phyloP scores from a whole-genome alignment of 305 asterid genomes.

The Fraxinus velutina region DNA sequence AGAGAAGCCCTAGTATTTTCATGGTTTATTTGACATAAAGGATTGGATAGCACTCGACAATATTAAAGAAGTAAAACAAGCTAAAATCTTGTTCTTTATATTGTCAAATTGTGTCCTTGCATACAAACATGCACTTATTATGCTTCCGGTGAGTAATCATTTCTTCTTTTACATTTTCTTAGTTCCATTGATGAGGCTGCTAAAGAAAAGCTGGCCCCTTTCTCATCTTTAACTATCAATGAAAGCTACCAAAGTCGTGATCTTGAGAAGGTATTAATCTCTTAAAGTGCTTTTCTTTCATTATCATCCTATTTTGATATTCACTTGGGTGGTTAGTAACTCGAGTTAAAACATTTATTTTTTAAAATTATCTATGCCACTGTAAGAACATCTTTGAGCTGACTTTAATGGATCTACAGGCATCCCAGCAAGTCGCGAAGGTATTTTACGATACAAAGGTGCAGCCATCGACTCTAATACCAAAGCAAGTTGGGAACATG shows the following conservation, averaged over 20 bases:
- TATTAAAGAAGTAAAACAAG: neutral
- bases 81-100: neutral
- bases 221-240: conserved; percentile 60
- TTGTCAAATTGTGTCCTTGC: neutral
- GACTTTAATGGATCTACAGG: conserved; percentile 40
- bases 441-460: conserved; percentile 72
- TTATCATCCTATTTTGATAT: neutral
- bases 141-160: conserved; percentile 21
- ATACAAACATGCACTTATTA: neutral
- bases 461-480: conserved; percentile 80
- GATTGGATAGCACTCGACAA: neutral
- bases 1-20: neutral
- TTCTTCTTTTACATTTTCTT: conserved; percentile 24
- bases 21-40: neutral
- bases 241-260: conserved; percentile 98
- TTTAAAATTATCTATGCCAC: neutral
- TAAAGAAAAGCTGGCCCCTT: conserved; percentile 68
- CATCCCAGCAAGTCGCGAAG: conserved; percentile 85
- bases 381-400: conserved; percentile 5
- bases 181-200: conserved; percentile 83
- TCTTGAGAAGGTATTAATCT: conserved; percentile 77
- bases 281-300: neutral
- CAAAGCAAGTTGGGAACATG: conserved; percentile 98
- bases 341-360: neutral
- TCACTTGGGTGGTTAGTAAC: neutral